These are phyloP conservation scores for Penicillium sp. DNA, from an alignment of 2,329 filamentous ascomycete species.

Conservation along the genomic window DNA sequence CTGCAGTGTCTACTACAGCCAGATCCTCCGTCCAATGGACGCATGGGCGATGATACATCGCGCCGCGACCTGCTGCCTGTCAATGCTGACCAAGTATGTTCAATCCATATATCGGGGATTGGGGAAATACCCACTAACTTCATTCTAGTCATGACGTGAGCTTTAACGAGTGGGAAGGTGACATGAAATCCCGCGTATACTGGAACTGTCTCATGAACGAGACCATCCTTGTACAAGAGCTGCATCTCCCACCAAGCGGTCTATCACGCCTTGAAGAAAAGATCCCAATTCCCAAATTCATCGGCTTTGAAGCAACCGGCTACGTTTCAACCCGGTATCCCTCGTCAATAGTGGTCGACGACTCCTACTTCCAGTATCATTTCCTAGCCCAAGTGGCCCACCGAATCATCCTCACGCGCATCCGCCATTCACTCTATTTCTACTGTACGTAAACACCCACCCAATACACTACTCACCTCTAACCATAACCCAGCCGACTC, in stretches of 20 bases:
- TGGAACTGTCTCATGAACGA: conserved; percentile 56
- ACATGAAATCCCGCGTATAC: conserved; percentile 54
- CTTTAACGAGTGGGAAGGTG: conserved; percentile 51
- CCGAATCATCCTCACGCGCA: conserved; percentile 52
- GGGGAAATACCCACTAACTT: conserved; percentile 1
- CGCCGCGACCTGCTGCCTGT: conserved; percentile 49
- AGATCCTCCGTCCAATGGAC: conserved; percentile 51
- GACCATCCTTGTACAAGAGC: conserved; percentile 53
- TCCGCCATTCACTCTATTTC: conserved; percentile 50
- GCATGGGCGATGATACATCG: conserved; percentile 53
- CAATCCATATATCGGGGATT: not conserved
- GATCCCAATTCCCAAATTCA: conserved; percentile 53
- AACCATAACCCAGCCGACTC: conserved; percentile 31
- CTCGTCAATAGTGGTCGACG: conserved; percentile 43
- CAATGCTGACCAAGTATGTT: conserved; percentile 44
- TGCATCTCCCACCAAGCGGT: conserved; percentile 50
- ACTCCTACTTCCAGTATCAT: conserved; percentile 55
- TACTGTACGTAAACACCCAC: conserved; percentile 35
- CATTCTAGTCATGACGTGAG: conserved; percentile 36
- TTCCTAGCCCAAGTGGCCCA: conserved; percentile 55
- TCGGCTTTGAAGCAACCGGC: conserved; percentile 39
- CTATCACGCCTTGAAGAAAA: conserved; percentile 50
- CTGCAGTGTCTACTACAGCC: conserved; percentile 46
- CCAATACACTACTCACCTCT: not conserved
- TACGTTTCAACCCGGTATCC: conserved; percentile 30